These are phyloP conservation scores for Neonectria faginata DNA, from an alignment of 2,329 filamentous ascomycete species.

Conservation along the genomic window DNA sequence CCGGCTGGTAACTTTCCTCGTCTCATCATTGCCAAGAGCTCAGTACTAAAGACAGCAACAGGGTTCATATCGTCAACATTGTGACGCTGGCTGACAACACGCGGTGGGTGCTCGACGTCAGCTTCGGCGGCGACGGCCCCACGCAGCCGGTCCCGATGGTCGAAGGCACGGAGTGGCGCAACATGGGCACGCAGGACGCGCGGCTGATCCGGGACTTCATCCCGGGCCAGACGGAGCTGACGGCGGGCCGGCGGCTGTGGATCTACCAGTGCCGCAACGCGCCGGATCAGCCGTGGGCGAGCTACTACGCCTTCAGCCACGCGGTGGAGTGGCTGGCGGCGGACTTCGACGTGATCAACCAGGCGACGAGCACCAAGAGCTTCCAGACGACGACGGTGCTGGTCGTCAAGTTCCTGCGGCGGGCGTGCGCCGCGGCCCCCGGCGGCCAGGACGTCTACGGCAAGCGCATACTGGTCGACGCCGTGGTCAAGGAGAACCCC, in stretches of 20 bases:
- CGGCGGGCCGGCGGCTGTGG: conserved; percentile 64
- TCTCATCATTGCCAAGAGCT: conserved; percentile 23
- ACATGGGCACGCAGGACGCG: conserved; percentile 67
- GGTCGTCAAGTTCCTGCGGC: conserved; percentile 65
- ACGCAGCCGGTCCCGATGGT: conserved; percentile 67
- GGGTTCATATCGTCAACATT: conserved; percentile 71
- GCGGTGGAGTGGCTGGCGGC: conserved; percentile 68
- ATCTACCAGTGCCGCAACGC: conserved; percentile 70
- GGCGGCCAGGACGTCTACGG: conserved; percentile 61
- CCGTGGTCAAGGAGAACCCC: conserved; percentile 64
- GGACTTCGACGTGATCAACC: conserved; percentile 73
- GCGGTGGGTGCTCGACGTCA: conserved; percentile 69
- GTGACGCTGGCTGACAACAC: conserved; percentile 63
- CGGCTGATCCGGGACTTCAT: conserved; percentile 64
- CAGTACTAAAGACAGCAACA: conserved; percentile 12
- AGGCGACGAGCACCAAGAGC: conserved; percentile 63
- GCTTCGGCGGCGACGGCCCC: conserved; percentile 72
- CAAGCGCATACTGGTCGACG: conserved; percentile 63
- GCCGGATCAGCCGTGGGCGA: conserved; percentile 63
- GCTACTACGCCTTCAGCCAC: conserved; percentile 74
- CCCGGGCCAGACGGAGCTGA: conserved; percentile 56
- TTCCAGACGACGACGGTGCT: conserved; percentile 68
- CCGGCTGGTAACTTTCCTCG: conserved; percentile 57
- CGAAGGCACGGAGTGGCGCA: conserved; percentile 55
- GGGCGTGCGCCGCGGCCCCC: conserved; percentile 53